Conservation (phyloP, 352 stramenopile species). For the Blastocystis sp. region DNA sequence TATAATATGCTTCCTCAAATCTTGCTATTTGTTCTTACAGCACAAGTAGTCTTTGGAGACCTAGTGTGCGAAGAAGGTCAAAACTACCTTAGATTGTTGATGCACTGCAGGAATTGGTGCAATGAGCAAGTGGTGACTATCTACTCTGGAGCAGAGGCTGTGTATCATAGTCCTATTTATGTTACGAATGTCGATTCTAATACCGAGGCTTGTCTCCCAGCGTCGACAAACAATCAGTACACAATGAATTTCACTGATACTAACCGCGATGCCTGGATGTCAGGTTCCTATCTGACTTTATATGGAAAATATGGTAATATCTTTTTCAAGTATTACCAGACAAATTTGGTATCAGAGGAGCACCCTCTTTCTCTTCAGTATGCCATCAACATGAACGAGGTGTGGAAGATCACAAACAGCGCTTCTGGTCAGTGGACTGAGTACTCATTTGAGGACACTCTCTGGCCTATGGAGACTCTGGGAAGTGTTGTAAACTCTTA, state of each 20-base stretch:
- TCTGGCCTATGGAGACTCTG: not conserved
- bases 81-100: not conserved
- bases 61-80: not conserved
- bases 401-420: not conserved
- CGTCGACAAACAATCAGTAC: not conserved
- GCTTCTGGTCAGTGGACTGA: not conserved
- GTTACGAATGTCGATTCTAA: not conserved
- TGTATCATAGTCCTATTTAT: not conserved
- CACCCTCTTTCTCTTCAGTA: constrained; percentile 16
- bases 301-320: constrained; percentile 26
- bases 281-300: not conserved
- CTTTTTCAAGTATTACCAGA: constrained; percentile 15
- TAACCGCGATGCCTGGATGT: not conserved
- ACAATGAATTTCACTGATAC: not conserved
- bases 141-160: not conserved
- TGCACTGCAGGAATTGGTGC: not conserved
- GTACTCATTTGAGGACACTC: not conserved
- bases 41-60: not conserved
- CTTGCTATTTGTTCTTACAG: not conserved
- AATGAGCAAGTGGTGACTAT: not conserved
- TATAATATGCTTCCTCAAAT: not conserved
- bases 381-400: not conserved
- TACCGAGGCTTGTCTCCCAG: not conserved
- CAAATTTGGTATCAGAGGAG: not conserved
- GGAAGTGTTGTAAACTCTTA: not conserved